Conservation (phyloP, 2,329 filamentous ascomycete species). For the Stenocarpella maydis region DNA sequence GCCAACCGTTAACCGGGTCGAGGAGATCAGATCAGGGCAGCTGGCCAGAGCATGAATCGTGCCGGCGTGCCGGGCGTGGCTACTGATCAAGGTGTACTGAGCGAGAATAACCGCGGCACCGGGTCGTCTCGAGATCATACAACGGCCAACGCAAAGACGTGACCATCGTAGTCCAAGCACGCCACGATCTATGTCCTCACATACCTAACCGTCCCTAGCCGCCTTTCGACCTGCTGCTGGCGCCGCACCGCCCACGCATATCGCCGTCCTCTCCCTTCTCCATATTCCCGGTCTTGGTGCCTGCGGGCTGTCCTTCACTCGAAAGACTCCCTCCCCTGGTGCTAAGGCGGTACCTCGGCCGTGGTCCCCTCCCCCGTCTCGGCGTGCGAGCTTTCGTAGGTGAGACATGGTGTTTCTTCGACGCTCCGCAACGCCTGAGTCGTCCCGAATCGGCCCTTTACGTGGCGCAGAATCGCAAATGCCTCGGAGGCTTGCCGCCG, state of each 20-base stretch:
- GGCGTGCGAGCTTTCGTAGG: neutral
- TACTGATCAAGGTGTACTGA: neutral
- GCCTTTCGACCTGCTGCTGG: conserved; percentile 3
- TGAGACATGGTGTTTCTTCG: neutral
- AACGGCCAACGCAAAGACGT: neutral
- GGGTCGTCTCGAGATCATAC: neutral
- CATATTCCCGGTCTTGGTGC: neutral
- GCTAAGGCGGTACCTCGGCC: neutral
- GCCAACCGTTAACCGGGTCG: conserved; percentile 74
- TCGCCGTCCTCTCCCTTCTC: no score
- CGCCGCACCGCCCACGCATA: neutral
- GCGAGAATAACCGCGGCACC: conserved; percentile 2
- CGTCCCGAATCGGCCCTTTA: conserved; percentile 22
- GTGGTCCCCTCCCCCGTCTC: neutral
- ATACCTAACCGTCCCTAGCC: neutral
- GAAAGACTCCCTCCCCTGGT: neutral
- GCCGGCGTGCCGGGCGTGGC: conserved; percentile 63
- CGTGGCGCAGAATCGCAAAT: neutral
- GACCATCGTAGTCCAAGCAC: neutral
- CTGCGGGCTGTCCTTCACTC: neutral
- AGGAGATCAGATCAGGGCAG: conserved; percentile 87
- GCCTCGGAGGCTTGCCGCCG: conserved; percentile 5
- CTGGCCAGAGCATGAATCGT: conserved; percentile 86
- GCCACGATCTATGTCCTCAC: neutral
- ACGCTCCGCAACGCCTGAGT: neutral